These are phyloP conservation scores for Elsinoe arachidis DNA, from an alignment of 2,329 filamentous ascomycete species.

Conservation along the genomic window DNA sequence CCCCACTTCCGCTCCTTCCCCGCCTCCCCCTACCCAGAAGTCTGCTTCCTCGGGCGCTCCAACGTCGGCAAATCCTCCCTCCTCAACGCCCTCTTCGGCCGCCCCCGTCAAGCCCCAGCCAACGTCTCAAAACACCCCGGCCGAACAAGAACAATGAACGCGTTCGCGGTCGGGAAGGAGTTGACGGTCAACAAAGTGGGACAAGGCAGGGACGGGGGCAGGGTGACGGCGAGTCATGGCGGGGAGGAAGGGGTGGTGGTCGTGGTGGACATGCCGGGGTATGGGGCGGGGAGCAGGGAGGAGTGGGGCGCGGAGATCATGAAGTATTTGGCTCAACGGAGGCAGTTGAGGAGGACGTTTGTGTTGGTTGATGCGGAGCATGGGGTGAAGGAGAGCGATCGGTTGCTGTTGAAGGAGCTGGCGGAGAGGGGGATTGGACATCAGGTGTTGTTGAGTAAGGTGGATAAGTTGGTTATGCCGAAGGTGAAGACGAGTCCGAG, in stretches of 20 bases:
- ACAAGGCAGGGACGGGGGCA: conserved; percentile 28
- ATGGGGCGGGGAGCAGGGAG: conserved; percentile 52
- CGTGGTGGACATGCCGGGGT: conserved; percentile 64
- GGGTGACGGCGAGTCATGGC: conserved; percentile 5
- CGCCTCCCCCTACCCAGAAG: conserved; percentile 47
- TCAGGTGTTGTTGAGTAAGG: conserved; percentile 59
- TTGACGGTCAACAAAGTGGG: conserved; percentile 14
- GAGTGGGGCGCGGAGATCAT: conserved; percentile 61
- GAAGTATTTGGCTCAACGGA: conserved; percentile 56
- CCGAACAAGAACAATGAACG: conserved; percentile 57
- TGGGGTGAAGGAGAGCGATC: conserved; percentile 54
- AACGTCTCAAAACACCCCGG: conserved; percentile 53
- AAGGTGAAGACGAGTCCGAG: conserved; percentile 20
- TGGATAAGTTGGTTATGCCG: conserved; percentile 46
- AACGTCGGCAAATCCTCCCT: conserved; percentile 64
- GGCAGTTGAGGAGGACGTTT: conserved; percentile 56
- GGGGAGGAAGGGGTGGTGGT: conserved; percentile 33
- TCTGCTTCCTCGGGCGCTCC: conserved; percentile 59
- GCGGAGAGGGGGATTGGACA: conserved; percentile 49
- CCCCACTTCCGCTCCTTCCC: conserved; percentile 53
- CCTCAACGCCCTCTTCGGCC: conserved; percentile 54
- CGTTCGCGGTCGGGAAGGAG: conserved; percentile 48
- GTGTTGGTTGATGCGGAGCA: conserved; percentile 56
- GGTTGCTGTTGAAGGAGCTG: conserved; percentile 48
- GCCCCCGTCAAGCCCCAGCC: conserved; percentile 35